Conservation (phyloP, 1,284 basidiomycete species). For the Caloboletus inedulis region DNA sequence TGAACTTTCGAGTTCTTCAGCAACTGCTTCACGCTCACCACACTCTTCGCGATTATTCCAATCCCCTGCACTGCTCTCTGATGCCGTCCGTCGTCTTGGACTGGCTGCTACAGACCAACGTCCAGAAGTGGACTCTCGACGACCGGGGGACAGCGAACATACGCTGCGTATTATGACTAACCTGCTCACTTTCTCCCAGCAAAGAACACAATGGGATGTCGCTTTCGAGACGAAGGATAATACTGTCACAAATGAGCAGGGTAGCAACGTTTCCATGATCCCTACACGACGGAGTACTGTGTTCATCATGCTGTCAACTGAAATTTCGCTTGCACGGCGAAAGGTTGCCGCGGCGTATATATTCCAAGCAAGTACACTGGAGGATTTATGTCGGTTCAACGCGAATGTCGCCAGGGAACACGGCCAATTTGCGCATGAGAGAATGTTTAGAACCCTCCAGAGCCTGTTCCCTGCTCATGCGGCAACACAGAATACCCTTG, state of each 20-base stretch:
- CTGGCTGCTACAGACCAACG: conserved; percentile 54
- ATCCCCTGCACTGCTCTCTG: conserved; percentile 62
- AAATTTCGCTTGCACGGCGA: conserved; percentile 54
- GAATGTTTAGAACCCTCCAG: conserved; percentile 65
- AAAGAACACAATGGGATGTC: conserved; percentile 38
- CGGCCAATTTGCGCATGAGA: conserved; percentile 67
- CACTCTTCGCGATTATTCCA: conserved; percentile 48
- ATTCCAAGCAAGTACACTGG: conserved; percentile 45
- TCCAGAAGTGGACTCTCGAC: conserved; percentile 39
- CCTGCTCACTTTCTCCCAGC: conserved; percentile 59
- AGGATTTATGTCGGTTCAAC: conserved; percentile 57
- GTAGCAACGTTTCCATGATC: conserved; percentile 39
- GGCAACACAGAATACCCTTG: conserved; percentile 19
- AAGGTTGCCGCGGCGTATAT: conserved; percentile 66
- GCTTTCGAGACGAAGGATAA: conserved; percentile 29
- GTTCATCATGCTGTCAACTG: conserved; percentile 60
- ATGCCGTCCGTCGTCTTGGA: conserved; percentile 62
- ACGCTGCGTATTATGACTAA: conserved; percentile 72
- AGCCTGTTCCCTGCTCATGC: conserved; percentile 45
- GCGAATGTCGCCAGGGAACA: conserved; percentile 55
- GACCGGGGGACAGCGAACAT: conserved; percentile 47
- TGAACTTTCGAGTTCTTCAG: conserved; percentile 49
- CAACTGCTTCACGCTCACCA: conserved; percentile 32
- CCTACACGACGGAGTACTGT: conserved; percentile 57
- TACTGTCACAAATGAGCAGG: conserved; percentile 14